A percentile compares a stretch with the other conserved stretches of the same genome.
phyloP scores from a whole-genome alignment of 2,329 filamentous ascomycete species.

The Talaromyces pinophilus region DNA sequence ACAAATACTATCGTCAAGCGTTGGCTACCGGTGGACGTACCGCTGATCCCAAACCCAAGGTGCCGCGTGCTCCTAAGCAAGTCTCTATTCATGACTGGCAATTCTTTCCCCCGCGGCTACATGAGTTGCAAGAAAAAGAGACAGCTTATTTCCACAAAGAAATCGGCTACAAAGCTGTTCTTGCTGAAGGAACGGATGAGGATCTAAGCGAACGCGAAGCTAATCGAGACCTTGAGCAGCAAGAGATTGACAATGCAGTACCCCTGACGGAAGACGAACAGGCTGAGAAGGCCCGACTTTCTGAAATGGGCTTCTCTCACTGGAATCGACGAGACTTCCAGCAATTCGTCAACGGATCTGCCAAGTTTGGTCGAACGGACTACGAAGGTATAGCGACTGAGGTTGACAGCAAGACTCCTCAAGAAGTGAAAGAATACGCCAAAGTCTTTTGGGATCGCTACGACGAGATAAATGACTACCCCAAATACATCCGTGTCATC shows the following conservation, averaged over 20 bases:
- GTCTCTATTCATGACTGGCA: conserved; percentile 93
- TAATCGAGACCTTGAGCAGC: conserved; percentile 82
- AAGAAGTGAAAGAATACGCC: conserved; percentile 87
- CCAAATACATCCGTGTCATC: conserved; percentile 84
- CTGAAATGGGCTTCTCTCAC: conserved; percentile 81
- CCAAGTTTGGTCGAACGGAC: conserved; percentile 84
- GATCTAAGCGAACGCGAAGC: conserved; percentile 81
- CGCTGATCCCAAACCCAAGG: conserved; percentile 87
- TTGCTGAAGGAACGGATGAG: conserved; percentile 87
- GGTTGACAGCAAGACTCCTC: conserved; percentile 82
- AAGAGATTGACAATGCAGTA: conserved; percentile 88
- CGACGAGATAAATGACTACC: conserved; percentile 83
- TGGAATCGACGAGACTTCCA: conserved; percentile 99
- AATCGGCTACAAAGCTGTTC: conserved; percentile 88
- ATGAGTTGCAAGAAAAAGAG: conserved; percentile 91
- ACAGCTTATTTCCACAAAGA: conserved; percentile 95
- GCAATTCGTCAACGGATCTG: conserved; percentile 94
- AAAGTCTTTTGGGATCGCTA: conserved; percentile 97
- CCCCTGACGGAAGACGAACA: conserved; percentile 87
- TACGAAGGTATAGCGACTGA: conserved; percentile 84
- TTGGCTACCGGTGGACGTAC: conserved; percentile 77
- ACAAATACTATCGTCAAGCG: conserved; percentile 95
- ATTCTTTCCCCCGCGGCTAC: conserved; percentile 83
- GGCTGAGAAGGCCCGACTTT: conserved; percentile 79
- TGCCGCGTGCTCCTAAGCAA: conserved; percentile 93